phyloP scores from a whole-genome alignment of 2,329 filamentous ascomycete genomes.

The Hypoxylon sp. region DNA sequence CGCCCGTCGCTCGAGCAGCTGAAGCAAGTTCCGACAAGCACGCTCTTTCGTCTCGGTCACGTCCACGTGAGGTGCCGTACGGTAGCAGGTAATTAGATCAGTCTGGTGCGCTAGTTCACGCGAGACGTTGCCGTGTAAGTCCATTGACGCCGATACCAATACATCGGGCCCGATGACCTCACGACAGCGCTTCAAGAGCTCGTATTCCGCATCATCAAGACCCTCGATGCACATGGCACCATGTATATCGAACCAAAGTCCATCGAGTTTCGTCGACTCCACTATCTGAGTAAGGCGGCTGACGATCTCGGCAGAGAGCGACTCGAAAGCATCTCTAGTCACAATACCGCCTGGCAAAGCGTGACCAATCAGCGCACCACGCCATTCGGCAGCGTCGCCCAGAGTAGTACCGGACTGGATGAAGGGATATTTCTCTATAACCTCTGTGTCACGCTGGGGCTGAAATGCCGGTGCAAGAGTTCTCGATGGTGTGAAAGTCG shows the following conservation, averaged over 20 bases:
- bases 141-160: constrained; percentile 67
- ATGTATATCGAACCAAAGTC: constrained; percentile 69
- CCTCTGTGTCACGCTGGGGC: constrained; percentile 58
- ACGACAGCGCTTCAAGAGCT: constrained; percentile 62
- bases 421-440: constrained; percentile 61
- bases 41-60: constrained; percentile 63
- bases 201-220: constrained; percentile 62
- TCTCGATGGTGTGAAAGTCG: constrained; percentile 64
- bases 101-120: constrained; percentile 61
- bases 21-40: constrained; percentile 63
- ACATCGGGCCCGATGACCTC: constrained; percentile 60
- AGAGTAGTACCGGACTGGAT: constrained; percentile 58
- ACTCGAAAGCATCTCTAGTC: constrained; percentile 60
- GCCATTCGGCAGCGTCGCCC: constrained; percentile 60
- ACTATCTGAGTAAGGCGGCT: constrained; percentile 57
- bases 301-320: constrained; percentile 56
- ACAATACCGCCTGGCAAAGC: constrained; percentile 65
- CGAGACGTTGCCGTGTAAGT: constrained; percentile 68
- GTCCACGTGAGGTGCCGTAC: constrained; percentile 66
- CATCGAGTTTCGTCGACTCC: constrained; percentile 55
- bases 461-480: constrained; percentile 65
- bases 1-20: constrained; percentile 52
- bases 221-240: constrained; percentile 68
- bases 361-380: constrained; percentile 65
- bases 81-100: constrained; percentile 67